phyloP scores from a whole-genome alignment of 495 filamentous ascomycete species.

The Oidiodendron maius region DNA sequence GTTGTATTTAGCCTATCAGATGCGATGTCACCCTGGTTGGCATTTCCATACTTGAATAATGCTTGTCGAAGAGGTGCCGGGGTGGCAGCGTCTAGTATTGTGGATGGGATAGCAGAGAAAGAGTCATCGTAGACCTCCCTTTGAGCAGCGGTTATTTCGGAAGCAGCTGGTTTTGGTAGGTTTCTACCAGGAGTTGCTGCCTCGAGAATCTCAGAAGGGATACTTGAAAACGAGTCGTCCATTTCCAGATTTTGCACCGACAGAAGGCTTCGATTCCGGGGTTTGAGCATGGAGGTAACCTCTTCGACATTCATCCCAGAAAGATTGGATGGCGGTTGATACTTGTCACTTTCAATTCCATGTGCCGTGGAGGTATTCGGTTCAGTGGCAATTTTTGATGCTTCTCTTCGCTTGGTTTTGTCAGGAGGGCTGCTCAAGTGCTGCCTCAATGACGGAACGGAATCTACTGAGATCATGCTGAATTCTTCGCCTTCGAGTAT shows the following conservation, averaged over 20 bases:
- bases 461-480: constrained; percentile 27
- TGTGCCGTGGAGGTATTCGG: constrained; percentile 1
- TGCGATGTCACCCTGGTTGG: background rate
- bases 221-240: constrained; percentile 46
- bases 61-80: constrained; percentile 26
- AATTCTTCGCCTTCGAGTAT: constrained; percentile 25
- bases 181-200: constrained; percentile 20
- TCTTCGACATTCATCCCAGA: constrained; percentile 13
- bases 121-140: constrained; percentile 38
- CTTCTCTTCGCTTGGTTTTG: background rate
- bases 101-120: constrained; percentile 44
- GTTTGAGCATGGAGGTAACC: constrained; percentile 11
- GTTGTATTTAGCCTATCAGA: constrained; percentile 8
- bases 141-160: background rate
- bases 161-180: background rate
- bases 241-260: constrained; percentile 4
- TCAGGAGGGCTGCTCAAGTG: constrained; percentile 20
- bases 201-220: constrained; percentile 38
- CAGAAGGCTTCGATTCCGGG: constrained; percentile 16
- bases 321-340: constrained; percentile 23
- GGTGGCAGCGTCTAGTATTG: constrained; percentile 40
- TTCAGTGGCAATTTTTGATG: constrained; percentile 3
- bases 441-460: constrained; percentile 21
- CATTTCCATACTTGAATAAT: constrained; percentile 5
- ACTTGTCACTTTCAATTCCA: constrained; percentile 25